A percentile compares a stretch with the other conserved stretches of the same genome.
Evolutionary conservation across 139 green algal genomes (phyloP).

Genomic region (Pleodorina starrii): DNA sequence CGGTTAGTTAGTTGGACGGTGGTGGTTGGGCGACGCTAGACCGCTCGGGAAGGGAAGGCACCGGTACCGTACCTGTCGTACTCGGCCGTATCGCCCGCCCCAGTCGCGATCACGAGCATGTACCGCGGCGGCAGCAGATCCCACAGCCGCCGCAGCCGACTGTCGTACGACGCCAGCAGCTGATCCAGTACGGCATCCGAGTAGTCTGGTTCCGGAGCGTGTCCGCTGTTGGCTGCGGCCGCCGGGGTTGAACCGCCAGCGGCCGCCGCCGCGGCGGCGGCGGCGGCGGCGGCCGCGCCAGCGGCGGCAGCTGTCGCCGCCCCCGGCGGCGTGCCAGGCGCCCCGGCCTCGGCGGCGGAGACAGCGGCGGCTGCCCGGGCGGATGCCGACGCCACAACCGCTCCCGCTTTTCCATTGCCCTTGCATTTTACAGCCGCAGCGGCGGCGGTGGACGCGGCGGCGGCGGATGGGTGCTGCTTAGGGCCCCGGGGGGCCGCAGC

Average conservation of each 20-base stretch:
- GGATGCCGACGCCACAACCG: too few species aligned
- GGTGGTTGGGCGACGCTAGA: not conserved
- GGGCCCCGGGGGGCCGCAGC: too few species aligned
- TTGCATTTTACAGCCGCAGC: too few species aligned
- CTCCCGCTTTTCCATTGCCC: too few species aligned
- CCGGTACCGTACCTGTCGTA: slow-evolving; percentile 31
- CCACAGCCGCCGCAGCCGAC: slow-evolving; percentile 61
- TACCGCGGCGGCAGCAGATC: slow-evolving; percentile 63
- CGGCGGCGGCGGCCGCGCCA: not conserved
- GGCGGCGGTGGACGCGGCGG: too few species aligned
- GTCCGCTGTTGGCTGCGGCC: not conserved
- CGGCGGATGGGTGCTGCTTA: too few species aligned
- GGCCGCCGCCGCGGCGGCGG: not conserved
- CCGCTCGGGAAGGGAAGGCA: not conserved
- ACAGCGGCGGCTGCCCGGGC: too few species aligned
- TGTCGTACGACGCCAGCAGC: slow-evolving; percentile 28
- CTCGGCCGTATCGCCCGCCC: slow-evolving; percentile 74
- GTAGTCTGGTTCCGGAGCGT: slow-evolving; percentile 24
- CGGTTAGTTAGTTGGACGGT: not conserved
- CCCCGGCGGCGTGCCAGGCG: too few species aligned
- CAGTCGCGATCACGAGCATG: slow-evolving; percentile 75
- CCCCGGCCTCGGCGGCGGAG: too few species aligned
- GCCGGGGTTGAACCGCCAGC: not conserved
- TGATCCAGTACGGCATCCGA: slow-evolving; percentile 46
- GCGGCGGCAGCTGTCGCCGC: not conserved